Percentiles rank a stretch among this genome's conserved stretches.
Conservation (phyloP, 495 filamentous ascomycete genomes). For the Aspergillus ostianus region DNA sequence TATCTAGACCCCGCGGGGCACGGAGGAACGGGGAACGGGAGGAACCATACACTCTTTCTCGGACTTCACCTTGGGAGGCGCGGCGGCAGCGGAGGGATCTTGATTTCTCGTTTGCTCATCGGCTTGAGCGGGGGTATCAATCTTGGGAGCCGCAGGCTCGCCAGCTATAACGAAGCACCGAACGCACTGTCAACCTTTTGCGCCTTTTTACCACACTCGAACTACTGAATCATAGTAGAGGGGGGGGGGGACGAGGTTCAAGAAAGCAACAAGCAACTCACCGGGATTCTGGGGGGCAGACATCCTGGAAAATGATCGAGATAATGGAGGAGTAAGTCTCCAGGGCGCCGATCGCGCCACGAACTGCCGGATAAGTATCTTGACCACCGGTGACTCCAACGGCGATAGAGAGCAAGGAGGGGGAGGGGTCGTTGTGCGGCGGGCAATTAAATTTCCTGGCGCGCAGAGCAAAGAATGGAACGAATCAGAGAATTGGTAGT, state of each 20-base stretch:
- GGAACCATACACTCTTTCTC: constrained; percentile 55
- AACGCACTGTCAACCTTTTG: constrained; percentile 8
- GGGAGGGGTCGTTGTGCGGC: constrained; percentile 31
- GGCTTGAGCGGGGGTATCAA: constrained; percentile 44
- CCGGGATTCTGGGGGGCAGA: constrained; percentile 56
- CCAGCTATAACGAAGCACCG: constrained; percentile 38
- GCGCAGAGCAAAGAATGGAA: constrained; percentile 29
- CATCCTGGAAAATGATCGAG: constrained; percentile 55
- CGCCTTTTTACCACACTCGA: background rate
- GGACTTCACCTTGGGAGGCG: constrained; percentile 54
- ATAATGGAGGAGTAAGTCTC: constrained; percentile 43
- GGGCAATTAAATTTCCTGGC: constrained; percentile 32
- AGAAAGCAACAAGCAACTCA: constrained; percentile 26
- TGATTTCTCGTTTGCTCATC: constrained; percentile 48
- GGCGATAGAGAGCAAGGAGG: constrained; percentile 21
- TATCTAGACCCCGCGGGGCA: background rate
- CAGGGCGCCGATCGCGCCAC: constrained; percentile 51
- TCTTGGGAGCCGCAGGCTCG: constrained; percentile 51
- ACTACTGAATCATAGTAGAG: constrained; percentile 1
- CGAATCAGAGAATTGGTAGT: constrained; percentile 25
- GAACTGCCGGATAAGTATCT: constrained; percentile 50
- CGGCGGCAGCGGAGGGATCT: constrained; percentile 41
- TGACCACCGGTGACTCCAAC: constrained; percentile 33
- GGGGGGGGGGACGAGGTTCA: background rate
- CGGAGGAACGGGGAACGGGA: background rate